Conservation (phyloP, 1,284 basidiomycete genomes). For the Laetiporus sulphureus region DNA sequence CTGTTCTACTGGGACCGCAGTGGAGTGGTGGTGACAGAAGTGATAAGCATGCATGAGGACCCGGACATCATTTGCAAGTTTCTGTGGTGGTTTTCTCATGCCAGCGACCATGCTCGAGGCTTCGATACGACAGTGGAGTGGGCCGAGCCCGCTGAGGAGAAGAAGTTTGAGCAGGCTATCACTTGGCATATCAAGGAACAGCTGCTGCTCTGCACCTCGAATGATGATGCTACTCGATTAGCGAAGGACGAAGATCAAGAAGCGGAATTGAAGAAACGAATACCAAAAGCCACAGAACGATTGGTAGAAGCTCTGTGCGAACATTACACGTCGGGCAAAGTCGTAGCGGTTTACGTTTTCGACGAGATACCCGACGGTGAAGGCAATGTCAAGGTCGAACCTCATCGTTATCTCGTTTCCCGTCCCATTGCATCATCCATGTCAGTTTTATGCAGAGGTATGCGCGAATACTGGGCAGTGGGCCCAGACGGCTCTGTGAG, state of each 20-base stretch:
- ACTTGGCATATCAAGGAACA: slow-evolving; percentile 3
- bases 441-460: slow-evolving; percentile 5
- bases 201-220: not conserved
- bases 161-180: slow-evolving; percentile 1
- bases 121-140: slow-evolving; percentile 9
- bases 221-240: not conserved
- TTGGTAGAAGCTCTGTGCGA: not conserved
- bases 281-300: no score
- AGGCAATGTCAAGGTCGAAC: no score
- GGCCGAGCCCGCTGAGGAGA: not conserved
- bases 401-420: no score
- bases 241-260: no score
- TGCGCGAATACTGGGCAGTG: slow-evolving; percentile 12
- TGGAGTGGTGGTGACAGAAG: no score
- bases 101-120: slow-evolving; percentile 5
- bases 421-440: slow-evolving; percentile 3
- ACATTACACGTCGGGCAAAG: no score
- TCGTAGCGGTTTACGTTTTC: no score
- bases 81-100: slow-evolving; percentile 10
- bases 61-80: slow-evolving; percentile 10
- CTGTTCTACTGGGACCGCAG: no score
- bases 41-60: no score
- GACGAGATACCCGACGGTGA: no score
- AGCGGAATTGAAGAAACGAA: no score
- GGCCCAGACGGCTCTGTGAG: not conserved